Conservation (phyloP, 306 rosid genomes). For the Malus sylvestris region DNA sequence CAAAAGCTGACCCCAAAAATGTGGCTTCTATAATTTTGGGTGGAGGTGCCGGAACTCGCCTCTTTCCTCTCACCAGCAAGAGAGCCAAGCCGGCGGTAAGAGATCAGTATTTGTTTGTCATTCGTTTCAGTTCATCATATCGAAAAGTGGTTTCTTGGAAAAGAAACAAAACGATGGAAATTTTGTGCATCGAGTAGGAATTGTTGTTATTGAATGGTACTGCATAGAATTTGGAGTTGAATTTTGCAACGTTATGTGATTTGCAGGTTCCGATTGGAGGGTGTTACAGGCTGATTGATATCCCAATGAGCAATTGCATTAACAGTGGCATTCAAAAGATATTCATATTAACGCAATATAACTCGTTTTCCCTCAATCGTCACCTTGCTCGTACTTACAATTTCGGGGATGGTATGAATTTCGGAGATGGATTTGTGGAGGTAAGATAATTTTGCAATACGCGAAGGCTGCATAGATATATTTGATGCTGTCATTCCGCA, state of each 20-base stretch:
- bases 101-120: background rate
- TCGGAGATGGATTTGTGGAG: slow-evolving; percentile 91
- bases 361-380: slow-evolving; percentile 88
- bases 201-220: background rate
- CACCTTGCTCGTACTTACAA: slow-evolving; percentile 71
- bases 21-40: slow-evolving; percentile 87
- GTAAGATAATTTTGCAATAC: slow-evolving; percentile 21
- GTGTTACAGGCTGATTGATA: slow-evolving; percentile 80
- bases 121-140: background rate
- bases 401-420: slow-evolving; percentile 71
- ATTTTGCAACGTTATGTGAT: background rate
- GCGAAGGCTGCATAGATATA: background rate
- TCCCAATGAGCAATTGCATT: slow-evolving; percentile 95
- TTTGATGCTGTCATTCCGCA: background rate
- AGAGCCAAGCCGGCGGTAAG: slow-evolving; percentile 94
- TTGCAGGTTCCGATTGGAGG: slow-evolving; percentile 93
- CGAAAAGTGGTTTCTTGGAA: background rate
- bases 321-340: slow-evolving; percentile 84
- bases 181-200: background rate
- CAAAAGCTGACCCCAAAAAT: slow-evolving; percentile 60
- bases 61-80: slow-evolving; percentile 78
- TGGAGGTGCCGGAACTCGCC: slow-evolving; percentile 95
- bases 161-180: background rate
- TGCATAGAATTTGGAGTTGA: background rate
- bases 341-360: slow-evolving; percentile 72